Conservation (phyloP, 164 flowering plant species). For the Piper longum region DNA sequence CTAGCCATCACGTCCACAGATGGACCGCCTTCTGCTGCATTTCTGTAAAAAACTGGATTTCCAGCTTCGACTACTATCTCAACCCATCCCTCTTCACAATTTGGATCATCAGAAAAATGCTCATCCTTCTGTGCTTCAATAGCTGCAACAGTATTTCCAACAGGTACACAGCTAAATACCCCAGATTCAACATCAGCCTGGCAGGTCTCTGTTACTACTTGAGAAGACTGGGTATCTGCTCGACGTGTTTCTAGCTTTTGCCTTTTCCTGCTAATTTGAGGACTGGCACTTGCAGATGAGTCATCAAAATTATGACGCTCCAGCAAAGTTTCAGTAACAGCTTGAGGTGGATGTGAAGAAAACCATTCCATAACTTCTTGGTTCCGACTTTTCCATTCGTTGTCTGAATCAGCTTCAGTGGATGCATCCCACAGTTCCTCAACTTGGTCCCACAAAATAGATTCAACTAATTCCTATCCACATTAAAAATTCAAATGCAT, state of each 20-base stretch:
- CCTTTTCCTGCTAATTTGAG: conserved; percentile 53
- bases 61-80: conserved; percentile 48
- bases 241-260: conserved; percentile 97
- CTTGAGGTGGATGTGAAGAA: conserved; percentile 30
- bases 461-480: conserved; percentile 56
- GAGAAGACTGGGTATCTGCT: conserved; percentile 52
- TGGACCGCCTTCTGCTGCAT: conserved; percentile 23
- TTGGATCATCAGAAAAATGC: conserved; percentile 10
- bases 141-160: conserved; percentile 13
- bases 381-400: conserved; percentile 85
- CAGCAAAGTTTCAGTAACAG: conserved; percentile 16
- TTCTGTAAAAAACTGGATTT: conserved; percentile 16
- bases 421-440: conserved; percentile 41
- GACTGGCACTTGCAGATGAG: conserved; percentile 14
- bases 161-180: conserved; percentile 24
- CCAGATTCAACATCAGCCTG: conserved; percentile 18
- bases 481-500: conserved; percentile 2
- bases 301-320: conserved; percentile 29
- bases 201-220: conserved; percentile 14
- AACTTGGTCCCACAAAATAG: conserved; percentile 66
- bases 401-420: conserved; percentile 32
- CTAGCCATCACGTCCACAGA: conserved; percentile 20
- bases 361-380: conserved; percentile 74
- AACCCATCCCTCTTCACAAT: conserved; percentile 37
- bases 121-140: conserved; percentile 20